These are phyloP conservation scores for Sechiopsis laciniata DNA, from an alignment of 306 rosid genomes.

Conservation along the genomic window DNA sequence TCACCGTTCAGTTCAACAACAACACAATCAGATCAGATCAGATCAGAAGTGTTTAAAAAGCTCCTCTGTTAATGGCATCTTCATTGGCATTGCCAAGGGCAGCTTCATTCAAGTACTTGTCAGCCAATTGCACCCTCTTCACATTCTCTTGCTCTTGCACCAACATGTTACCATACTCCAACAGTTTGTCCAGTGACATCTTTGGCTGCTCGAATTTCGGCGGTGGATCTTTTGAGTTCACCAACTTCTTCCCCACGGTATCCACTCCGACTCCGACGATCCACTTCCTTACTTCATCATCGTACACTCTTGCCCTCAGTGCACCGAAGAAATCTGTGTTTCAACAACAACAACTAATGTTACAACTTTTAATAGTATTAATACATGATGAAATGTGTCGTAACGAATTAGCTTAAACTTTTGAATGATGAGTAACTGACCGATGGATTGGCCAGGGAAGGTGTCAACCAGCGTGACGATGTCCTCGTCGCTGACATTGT, in stretches of 20 bases:
- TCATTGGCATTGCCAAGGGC: constrained; percentile 47
- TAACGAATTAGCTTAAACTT: background rate
- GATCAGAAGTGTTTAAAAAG: constrained; percentile 14
- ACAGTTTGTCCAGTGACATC: constrained; percentile 42
- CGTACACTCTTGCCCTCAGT: constrained; percentile 46
- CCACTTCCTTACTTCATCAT: constrained; percentile 58
- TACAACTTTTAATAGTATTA: too few relatives aligned
- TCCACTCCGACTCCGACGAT: constrained; percentile 30
- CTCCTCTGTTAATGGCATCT: constrained; percentile 35
- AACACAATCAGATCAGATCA: background rate
- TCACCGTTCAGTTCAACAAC: background rate
- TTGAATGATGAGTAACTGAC: constrained; percentile 29
- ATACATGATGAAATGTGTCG: too few relatives aligned
- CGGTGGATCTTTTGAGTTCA: constrained; percentile 46
- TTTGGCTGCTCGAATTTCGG: constrained; percentile 45
- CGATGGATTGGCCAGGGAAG: constrained; percentile 98
- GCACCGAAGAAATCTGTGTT: constrained; percentile 45
- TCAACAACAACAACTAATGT: background rate
- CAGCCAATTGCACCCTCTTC: constrained; percentile 59
- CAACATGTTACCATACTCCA: constrained; percentile 50
- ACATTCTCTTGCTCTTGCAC: constrained; percentile 53
- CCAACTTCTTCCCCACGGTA: constrained; percentile 38
- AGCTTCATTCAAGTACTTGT: constrained; percentile 46
- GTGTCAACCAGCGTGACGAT: constrained; percentile 75
- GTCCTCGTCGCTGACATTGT: constrained; percentile 38